These are phyloP conservation scores for Lepraria neglecta DNA, from an alignment of 495 filamentous ascomycete species.

Conservation along the genomic window DNA sequence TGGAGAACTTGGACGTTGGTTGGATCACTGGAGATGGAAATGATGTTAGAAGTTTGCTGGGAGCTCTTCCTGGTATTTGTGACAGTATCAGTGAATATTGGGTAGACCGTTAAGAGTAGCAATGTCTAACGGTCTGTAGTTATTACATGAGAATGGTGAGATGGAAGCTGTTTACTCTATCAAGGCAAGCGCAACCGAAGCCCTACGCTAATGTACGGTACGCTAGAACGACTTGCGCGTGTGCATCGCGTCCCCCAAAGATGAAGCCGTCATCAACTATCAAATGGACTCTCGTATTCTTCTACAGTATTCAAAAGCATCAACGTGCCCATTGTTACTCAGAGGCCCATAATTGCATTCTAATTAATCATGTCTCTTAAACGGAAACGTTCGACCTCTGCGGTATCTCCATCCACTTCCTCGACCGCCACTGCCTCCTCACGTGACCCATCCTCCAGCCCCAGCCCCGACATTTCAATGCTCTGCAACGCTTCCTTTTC, in stretches of 20 bases:
- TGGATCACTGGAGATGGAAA: not conserved
- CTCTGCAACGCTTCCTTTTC: constrained; percentile 1
- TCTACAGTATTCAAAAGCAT: not conserved
- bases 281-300: not conserved
- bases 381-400: constrained; percentile 45
- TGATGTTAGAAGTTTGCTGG: too few species aligned
- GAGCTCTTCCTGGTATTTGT: too few species aligned
- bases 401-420: constrained; percentile 33
- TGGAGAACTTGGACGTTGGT: not conserved
- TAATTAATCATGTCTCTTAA: constrained; percentile 42
- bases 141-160: not conserved
- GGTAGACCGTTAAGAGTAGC: too few species aligned
- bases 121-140: too few species aligned
- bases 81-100: too few species aligned
- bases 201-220: not conserved
- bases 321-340: not conserved
- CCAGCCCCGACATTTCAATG: constrained; percentile 23
- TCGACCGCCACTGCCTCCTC: constrained; percentile 32
- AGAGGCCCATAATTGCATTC: not conserved
- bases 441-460: constrained; percentile 22
- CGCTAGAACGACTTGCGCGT: constrained; percentile 3
- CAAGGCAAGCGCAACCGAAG: not conserved
- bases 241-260: constrained; percentile 10
- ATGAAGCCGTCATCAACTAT: constrained; percentile 14
- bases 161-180: not conserved